These are phyloP conservation scores for Clonostachys rosea DNA, from an alignment of 2,329 filamentous ascomycete genomes.

Conservation along the genomic window DNA sequence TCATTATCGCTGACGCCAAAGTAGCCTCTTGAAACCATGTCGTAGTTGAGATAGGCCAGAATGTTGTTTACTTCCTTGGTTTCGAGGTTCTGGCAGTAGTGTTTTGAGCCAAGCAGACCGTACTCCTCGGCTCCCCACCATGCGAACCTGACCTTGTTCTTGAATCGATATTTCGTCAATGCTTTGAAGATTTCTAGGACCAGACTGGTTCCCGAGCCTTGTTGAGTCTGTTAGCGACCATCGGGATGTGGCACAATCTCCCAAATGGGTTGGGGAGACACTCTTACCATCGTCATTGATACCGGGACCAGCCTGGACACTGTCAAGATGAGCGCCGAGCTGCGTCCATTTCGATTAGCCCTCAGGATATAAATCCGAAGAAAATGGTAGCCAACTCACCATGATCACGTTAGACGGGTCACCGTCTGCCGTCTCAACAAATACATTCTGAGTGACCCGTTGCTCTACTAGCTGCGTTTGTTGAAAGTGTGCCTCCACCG, in stretches of 20 bases:
- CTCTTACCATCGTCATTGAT: constrained; percentile 36
- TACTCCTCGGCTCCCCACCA: constrained; percentile 43
- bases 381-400: neutral
- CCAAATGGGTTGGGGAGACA: neutral
- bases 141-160: constrained; percentile 30
- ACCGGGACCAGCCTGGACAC: constrained; percentile 34
- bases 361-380: neutral
- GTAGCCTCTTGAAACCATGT: constrained; percentile 30
- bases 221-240: neutral
- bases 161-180: constrained; percentile 25
- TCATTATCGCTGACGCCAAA: constrained; percentile 27
- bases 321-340: constrained; percentile 36
- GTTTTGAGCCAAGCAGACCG: constrained; percentile 25
- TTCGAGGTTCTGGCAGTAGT: constrained; percentile 28
- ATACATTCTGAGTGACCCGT: constrained; percentile 34
- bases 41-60: constrained; percentile 32
- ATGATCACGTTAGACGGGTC: constrained; percentile 34
- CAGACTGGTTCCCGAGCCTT: constrained; percentile 26
- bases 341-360: neutral
- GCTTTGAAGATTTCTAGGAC: constrained; percentile 33
- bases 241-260: neutral
- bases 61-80: constrained; percentile 22
- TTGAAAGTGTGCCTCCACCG: constrained; percentile 24
- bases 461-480: constrained; percentile 25
- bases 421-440: constrained; percentile 37